phyloP scores from a whole-genome alignment of 2,329 filamentous ascomycete genomes.

The Coniochaeta sp. region DNA sequence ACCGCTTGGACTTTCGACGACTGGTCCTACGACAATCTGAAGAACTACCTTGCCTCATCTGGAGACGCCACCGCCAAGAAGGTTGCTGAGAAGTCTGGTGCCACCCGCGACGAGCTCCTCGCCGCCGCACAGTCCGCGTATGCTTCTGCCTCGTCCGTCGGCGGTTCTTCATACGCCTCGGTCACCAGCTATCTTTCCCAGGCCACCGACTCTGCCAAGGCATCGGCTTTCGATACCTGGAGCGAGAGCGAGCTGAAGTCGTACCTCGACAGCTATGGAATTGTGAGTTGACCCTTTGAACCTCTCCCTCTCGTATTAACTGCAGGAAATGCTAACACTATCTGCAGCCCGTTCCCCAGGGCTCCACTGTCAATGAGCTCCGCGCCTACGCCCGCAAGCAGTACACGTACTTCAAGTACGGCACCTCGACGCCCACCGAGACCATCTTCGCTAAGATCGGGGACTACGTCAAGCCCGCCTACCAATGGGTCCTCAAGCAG shows the following conservation, averaged over 20 bases:
- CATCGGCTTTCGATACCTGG: conserved; percentile 65
- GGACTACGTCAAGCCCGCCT: conserved; percentile 37
- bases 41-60: conserved; percentile 44
- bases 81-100: conserved; percentile 53
- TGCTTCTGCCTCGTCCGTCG: conserved; percentile 48
- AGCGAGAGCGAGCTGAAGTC: conserved; percentile 65
- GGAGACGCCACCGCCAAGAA: conserved; percentile 50
- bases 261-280: conserved; percentile 72
- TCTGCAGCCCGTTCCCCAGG: conserved; percentile 48
- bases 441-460: conserved; percentile 59
- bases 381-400: conserved; percentile 65
- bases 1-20: conserved; percentile 76
- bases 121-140: conserved; percentile 56
- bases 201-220: conserved; percentile 58
- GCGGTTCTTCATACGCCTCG: conserved; percentile 54
- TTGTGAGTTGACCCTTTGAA: conserved; percentile 32
- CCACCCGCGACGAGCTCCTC: conserved; percentile 66
- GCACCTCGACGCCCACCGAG: conserved; percentile 56
- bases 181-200: conserved; percentile 63
- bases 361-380: conserved; percentile 60
- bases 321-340: conserved; percentile 13
- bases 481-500: conserved; percentile 44
- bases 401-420: conserved; percentile 69
- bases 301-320: conserved; percentile 9
- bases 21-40: conserved; percentile 63